A percentile compares a stretch with the other conserved stretches of the same genome.
These are phyloP conservation scores for Globisporangium spinosum DNA, from an alignment of 352 stramenopile genomes.

Conservation along the genomic window DNA sequence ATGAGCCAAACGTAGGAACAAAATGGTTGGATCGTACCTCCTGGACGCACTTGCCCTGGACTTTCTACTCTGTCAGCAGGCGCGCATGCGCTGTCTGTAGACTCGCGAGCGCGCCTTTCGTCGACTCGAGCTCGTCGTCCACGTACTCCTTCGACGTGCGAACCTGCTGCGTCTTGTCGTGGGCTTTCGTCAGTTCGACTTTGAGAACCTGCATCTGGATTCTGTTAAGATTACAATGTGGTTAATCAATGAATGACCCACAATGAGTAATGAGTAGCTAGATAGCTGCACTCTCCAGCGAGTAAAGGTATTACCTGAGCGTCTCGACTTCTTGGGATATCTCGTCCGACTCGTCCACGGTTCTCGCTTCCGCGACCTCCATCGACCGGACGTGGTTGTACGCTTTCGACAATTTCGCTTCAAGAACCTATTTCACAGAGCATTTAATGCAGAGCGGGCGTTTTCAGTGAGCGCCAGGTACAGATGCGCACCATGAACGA, in stretches of 20 bases:
- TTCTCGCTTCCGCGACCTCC: slow-evolving; percentile 32
- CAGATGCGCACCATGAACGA: not conserved
- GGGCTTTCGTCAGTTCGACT: slow-evolving; percentile 20
- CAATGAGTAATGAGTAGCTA: no score
- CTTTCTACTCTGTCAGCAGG: slow-evolving; percentile 19
- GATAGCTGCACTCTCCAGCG: no score
- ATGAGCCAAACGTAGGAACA: not conserved
- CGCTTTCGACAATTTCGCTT: slow-evolving; percentile 30
- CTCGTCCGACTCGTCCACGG: slow-evolving; percentile 31
- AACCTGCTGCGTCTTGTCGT: slow-evolving; percentile 22
- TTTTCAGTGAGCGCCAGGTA: not conserved
- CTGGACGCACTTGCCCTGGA: slow-evolving; percentile 26
- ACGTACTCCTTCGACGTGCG: slow-evolving; percentile 14
- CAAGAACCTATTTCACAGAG: slow-evolving; percentile 22
- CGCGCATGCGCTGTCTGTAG: slow-evolving; percentile 15
- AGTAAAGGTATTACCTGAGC: slow-evolving; percentile 5
- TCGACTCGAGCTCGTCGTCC: slow-evolving; percentile 27
- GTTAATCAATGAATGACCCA: not conserved
- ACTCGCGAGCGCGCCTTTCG: slow-evolving; percentile 7
- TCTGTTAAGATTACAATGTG: slow-evolving; percentile 3
- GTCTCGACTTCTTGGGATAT: slow-evolving; percentile 32
- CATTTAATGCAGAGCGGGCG: not conserved
- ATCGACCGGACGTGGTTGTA: slow-evolving; percentile 36
- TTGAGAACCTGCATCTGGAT: slow-evolving; percentile 21
- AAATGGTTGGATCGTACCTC: slow-evolving; percentile 18